Evolutionary conservation across 129 eudicot genomes (phyloP).

Genomic region (Kitagawia praeruptora): DNA sequence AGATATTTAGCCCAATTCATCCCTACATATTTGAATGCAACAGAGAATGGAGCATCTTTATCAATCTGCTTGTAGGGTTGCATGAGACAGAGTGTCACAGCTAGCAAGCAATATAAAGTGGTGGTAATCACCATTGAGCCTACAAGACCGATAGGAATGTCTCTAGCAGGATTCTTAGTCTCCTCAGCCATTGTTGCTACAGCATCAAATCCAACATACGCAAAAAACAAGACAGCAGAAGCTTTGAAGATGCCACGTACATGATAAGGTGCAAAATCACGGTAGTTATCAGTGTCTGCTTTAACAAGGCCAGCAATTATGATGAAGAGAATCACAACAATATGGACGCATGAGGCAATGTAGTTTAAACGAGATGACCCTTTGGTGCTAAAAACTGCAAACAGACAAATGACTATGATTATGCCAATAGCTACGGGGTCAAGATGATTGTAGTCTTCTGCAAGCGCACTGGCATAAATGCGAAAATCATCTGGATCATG

Average conservation of each 20-base stretch:
- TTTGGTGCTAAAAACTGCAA: slow-evolving; percentile 63
- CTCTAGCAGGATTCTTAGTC: slow-evolving; percentile 68
- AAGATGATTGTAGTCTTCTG: slow-evolving; percentile 36
- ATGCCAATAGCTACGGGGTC: slow-evolving; percentile 77
- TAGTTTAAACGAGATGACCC: slow-evolving; percentile 76
- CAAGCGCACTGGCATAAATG: slow-evolving; percentile 30
- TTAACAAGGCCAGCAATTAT: slow-evolving; percentile 64
- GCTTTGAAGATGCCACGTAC: slow-evolving; percentile 69
- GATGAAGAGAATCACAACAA: slow-evolving; percentile 57
- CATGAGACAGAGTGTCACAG: slow-evolving; percentile 67
- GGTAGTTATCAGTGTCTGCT: slow-evolving; percentile 47
- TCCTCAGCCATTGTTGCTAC: slow-evolving; percentile 92
- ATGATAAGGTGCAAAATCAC: slow-evolving; percentile 23
- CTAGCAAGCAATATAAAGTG: slow-evolving; percentile 48
- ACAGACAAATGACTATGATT: slow-evolving; percentile 32
- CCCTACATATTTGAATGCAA: slow-evolving; percentile 46
- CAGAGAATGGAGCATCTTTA: slow-evolving; percentile 54
- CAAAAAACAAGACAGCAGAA: slow-evolving; percentile 68
- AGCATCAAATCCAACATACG: slow-evolving; percentile 78
- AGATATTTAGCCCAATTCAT: slow-evolving; percentile 74
- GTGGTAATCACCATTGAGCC: slow-evolving; percentile 76
- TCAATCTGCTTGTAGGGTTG: slow-evolving; percentile 17
- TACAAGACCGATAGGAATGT: slow-evolving; percentile 77
- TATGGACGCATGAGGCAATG: slow-evolving; percentile 60
- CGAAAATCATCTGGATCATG: slow-evolving; percentile 39